Evolutionary conservation across 73 alveolate species (phyloP).

Genomic region (Paramecium octaurelia): DNA sequence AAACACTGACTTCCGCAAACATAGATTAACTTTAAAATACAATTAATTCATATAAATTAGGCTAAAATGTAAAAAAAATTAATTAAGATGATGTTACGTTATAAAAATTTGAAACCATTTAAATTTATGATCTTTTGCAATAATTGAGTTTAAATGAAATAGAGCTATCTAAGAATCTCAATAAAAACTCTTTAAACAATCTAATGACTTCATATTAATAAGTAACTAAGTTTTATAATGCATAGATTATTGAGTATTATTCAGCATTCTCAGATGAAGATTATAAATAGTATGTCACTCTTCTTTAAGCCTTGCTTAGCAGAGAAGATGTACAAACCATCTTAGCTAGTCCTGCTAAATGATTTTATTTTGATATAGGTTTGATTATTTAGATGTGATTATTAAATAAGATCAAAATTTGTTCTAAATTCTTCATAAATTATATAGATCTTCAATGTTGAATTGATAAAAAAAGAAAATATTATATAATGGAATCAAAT

Average conservation of each 20-base stretch:
- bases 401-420: too few species aligned
- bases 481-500: too few species aligned
- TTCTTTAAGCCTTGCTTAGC: not conserved
- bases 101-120: not conserved
- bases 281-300: not conserved
- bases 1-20: not conserved
- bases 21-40: not conserved
- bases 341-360: not conserved
- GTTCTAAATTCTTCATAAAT: too few species aligned
- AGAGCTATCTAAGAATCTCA: not conserved
- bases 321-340: conserved; percentile 1
- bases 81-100: not conserved
- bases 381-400: not conserved
- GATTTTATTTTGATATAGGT: not conserved
- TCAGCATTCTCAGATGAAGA: not conserved
- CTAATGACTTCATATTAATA: not conserved
- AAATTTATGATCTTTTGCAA: not conserved
- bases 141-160: not conserved
- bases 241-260: not conserved
- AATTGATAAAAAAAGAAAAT: too few species aligned
- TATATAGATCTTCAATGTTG: too few species aligned
- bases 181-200: not conserved
- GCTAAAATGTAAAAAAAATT: not conserved
- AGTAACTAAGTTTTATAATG: not conserved
- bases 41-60: not conserved